Evolutionary conservation across 2,329 filamentous ascomycete species (phyloP), one percentile per base, ranked within the genome.

Genomic region (Calycina marina): DNA sequence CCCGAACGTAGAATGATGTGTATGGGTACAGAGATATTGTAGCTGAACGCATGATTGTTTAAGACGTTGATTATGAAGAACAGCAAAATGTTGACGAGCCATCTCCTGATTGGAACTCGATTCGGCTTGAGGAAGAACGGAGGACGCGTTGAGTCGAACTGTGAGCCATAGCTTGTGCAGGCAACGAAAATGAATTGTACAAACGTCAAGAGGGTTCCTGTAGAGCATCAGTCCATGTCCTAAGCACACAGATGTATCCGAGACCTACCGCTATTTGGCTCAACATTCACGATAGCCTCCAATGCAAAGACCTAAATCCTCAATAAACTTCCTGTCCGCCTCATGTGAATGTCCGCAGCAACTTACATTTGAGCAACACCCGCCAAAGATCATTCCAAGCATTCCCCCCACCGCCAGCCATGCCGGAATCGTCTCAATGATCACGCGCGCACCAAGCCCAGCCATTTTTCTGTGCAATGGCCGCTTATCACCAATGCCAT

Each of bases 31-130:
- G 85, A 93, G 35, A 98, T 96, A 46, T 85, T 77, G 59, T 94
- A 98, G 40, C 84, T 86, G 56, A 98, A 98, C 5, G 88, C 90
- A 63, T 88, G 88, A 49, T 98, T 98, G 59, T 98, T 98, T 51
- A 98, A 61, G 36, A 96, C 73, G 49, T 96, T 98, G 58, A 98
- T 90, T 40, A 71, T 70, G 54, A 93, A 90, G 58, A 96, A 96
- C 45, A 94, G 70, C 4, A 79, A 62, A 25, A 93, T 93, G 52
- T 93, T 94, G 49, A 88, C 64, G 30, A 82, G 52, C 86, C 90
- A 96, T 52, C 83, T 79, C 29, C 67, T 67, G 34, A 96, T 62
- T 0, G 90, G 90, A 4, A 96, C 83, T 31, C 72, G 74, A 43
- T 86, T 85, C 12, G 71, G 71, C 35, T 71, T 72, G 27, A 96